Evolutionary conservation across 1,284 basidiomycete genomes (phyloP).

Genomic region (Ceratobasidium sp.): DNA sequence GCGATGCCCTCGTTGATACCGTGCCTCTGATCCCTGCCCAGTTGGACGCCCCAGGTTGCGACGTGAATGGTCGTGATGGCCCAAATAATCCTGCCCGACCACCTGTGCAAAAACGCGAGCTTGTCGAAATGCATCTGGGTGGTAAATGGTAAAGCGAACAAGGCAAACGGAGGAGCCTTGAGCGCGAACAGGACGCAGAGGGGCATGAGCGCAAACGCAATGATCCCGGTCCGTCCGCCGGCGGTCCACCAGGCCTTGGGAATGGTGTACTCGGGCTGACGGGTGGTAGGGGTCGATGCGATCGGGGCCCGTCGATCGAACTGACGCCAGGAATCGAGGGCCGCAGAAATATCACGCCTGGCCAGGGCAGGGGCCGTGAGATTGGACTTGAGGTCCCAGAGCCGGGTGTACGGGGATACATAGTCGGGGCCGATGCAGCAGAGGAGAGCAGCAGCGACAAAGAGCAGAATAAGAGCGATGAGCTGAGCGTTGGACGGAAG

Average conservation of each 20-base stretch:
- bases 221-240: constrained; percentile 74
- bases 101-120: constrained; percentile 73
- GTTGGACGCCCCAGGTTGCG: constrained; percentile 77
- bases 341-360: neutral
- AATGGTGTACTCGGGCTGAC: constrained; percentile 65
- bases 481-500: constrained; percentile 70
- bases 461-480: constrained; percentile 56
- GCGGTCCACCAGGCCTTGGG: constrained; percentile 80
- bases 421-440: constrained; percentile 77
- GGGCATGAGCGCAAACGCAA: constrained; percentile 81
- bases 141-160: constrained; percentile 75
- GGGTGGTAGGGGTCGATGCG: constrained; percentile 44
- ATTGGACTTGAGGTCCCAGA: constrained; percentile 54
- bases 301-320: constrained; percentile 41
- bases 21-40: constrained; percentile 62
- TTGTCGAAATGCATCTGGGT: constrained; percentile 81
- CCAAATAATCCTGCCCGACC: constrained; percentile 78
- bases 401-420: constrained; percentile 61
- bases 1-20: constrained; percentile 60
- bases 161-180: constrained; percentile 81
- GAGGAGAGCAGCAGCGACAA: constrained; percentile 56
- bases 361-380: constrained; percentile 33
- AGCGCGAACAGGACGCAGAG: constrained; percentile 79
- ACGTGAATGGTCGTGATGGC: constrained; percentile 73
- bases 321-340: constrained; percentile 5